Conservation (phyloP, 2,329 filamentous ascomycete species). For the Phyllosticta paracitricarpa region DNA sequence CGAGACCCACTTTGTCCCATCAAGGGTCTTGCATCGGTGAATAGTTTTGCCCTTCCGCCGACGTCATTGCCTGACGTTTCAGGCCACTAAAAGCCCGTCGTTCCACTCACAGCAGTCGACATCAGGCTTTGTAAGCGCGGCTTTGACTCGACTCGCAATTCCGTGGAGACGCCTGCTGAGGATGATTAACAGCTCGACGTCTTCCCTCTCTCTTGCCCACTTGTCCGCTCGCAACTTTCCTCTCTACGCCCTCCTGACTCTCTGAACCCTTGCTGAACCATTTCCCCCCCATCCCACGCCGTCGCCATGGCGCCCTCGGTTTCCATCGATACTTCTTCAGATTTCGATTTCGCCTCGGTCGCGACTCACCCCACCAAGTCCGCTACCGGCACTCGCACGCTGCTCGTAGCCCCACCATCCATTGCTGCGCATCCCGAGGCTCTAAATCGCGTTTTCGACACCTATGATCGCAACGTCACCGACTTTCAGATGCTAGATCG, state of each 20-base stretch:
- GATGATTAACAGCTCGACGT: background rate
- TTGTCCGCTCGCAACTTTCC: background rate
- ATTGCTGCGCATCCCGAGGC: conserved; percentile 76
- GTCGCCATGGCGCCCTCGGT: conserved; percentile 29
- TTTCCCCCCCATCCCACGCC: background rate
- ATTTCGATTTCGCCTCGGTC: conserved; percentile 27
- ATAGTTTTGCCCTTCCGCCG: background rate
- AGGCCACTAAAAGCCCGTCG: background rate
- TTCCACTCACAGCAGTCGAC: background rate
- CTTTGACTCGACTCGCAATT: background rate
- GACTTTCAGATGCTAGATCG: conserved; percentile 98
- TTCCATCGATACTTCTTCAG: conserved; percentile 28
- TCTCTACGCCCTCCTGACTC: background rate
- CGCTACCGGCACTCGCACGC: conserved; percentile 43
- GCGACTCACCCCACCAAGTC: conserved; percentile 14
- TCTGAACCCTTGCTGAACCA: background rate
- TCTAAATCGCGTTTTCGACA: conserved; percentile 59
- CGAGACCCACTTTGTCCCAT: no score
- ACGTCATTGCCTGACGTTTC: background rate
- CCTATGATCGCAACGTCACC: conserved; percentile 64
- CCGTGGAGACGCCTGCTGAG: background rate
- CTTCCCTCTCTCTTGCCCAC: background rate
- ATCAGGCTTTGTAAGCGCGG: background rate
- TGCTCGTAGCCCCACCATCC: conserved; percentile 83
- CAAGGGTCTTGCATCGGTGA: no score